Base-by-base conservation (phyloP, 192 early-diverging fungal genomes). In the Coemansia sp. region DNA sequence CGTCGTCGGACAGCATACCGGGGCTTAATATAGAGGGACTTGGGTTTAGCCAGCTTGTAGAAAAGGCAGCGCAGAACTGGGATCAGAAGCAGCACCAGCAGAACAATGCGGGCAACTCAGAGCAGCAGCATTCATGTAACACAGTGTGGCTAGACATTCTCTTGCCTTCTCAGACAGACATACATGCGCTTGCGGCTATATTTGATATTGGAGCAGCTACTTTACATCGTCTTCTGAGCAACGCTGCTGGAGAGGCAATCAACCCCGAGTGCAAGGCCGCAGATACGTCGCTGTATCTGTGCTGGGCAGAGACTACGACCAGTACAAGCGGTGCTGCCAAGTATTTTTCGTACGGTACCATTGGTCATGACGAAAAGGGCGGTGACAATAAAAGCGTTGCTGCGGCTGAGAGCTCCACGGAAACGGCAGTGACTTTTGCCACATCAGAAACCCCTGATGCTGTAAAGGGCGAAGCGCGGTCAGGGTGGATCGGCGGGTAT, bases 61-160 rank as follows among this genome's bases (percentile, higher is more conserved):
- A 74, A 18, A 38, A n/a, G 10, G 74, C 48, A 7, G 32, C 59
- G 10, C 16, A 5, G 1, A 56, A 50, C 6, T 63, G 68, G 60
- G 67, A 67, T 30, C 63, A 31, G 28, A 50, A n/a, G 20, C 60
- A 51, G 40, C 63, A 31, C 18, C 59, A n/a, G 20, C 60, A 51
- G 20, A 56, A 36, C 2, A 25, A 50, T 7, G 49, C 54, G 29
- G 52, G 40, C 29, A 14, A 31, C 56, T 20, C 45, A 22, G 48
- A 38, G n/a, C 57, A 20, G 57, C 40, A 14, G 32, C 2, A 4
- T 4, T 32, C 62, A 14, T 22, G 64, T 7, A 36, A 33, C 33
- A 60, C 66, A 7, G 56, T 75, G 7, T 80, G 77, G 77, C 63
- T 80, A 22, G 77, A 80, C 45, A 64, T 80, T 18, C 55, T 61